Evolutionary conservation across 208 protist species (phyloP).

Genomic region (Naegleria fowleri): DNA sequence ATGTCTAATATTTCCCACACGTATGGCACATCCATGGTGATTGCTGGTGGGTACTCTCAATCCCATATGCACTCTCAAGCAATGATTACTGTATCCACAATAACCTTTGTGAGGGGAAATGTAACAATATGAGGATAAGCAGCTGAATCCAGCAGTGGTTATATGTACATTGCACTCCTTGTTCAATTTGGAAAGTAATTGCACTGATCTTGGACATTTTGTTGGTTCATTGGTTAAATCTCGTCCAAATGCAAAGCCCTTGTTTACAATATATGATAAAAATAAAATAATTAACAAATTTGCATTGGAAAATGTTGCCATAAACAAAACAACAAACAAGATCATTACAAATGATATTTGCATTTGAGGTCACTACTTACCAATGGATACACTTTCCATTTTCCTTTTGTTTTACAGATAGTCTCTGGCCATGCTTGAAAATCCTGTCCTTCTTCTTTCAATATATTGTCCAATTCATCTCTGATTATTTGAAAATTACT

Average conservation of each 20-base stretch:
- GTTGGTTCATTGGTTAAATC: background rate
- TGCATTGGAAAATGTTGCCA: too few relatives aligned
- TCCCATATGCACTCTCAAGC: slow-evolving; percentile 27
- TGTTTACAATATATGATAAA: too few relatives aligned
- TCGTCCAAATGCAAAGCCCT: slow-evolving; percentile 17
- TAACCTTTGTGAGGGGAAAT: slow-evolving; percentile 34
- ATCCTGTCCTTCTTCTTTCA: background rate
- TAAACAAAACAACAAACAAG: too few relatives aligned
- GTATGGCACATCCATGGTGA: background rate
- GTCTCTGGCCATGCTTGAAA: slow-evolving; percentile 5
- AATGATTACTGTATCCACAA: slow-evolving; percentile 29
- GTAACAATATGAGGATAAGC: background rate
- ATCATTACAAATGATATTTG: too few relatives aligned
- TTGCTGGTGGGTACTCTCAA: background rate
- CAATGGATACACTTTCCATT: slow-evolving; percentile 11
- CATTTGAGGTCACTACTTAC: too few relatives aligned
- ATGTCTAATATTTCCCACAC: background rate
- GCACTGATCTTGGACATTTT: background rate
- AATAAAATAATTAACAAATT: too few relatives aligned
- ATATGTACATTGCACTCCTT: background rate
- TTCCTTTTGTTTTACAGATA: background rate
- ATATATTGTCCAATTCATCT: background rate
- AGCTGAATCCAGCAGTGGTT: slow-evolving; percentile 32
- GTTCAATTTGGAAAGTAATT: background rate
- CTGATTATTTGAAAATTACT: background rate